Evolutionary conservation across 768 basidiomycete species (phyloP), one percentile per base, ranked within the genome.

Genomic region (Candolleomyces efflorescens): DNA sequence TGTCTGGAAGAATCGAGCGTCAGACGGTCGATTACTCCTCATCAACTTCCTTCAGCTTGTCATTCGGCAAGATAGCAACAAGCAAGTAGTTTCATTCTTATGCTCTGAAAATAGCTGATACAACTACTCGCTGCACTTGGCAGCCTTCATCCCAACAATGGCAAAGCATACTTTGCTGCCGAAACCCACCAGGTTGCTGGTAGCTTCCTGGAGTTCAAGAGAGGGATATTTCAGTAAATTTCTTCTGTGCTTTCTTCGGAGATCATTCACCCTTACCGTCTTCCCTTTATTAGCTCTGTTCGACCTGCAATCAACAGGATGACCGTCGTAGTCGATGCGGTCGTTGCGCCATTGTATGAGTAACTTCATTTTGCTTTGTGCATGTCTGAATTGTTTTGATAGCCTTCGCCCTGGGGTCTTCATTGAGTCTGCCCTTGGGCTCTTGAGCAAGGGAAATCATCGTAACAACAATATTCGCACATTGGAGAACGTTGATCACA

Each of bases 141-240:
- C 17, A 81, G 81, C 6, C 68, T 71, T 48, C 69, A 79, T 49
- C 72, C 76, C 0, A 78, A 80, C 60, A 82, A 81, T 24, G 73
- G 74, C 0, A 70, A 68, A 2, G 75, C 81, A 0, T 82, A 77
- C 58, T 83, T 82, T 43, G 59, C 60, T 3, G 32, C 32, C 59
- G 50, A 5, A 51, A 32, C 1, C 55, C 54, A 39, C 26, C 18
- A 45, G 18, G 15, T 48, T 4, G 53, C 61, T 12, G 46, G 53
- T 2, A 56, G 60, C 3, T 75, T 74, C 2, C 62, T 84, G 0
- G 77, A 80, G 39, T 57, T 83, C 0, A 76, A 79, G 68, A 68
- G 75, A 7, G 82, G 82, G 0, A 81, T 72, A 44, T 82, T 76
- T 55, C 81, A 82, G 82, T 83, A 27, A n/a, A 45, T 39, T 17